Evolutionary conservation across 331 rosid genomes (phyloP).

Genomic region (Saraca asoca): DNA sequence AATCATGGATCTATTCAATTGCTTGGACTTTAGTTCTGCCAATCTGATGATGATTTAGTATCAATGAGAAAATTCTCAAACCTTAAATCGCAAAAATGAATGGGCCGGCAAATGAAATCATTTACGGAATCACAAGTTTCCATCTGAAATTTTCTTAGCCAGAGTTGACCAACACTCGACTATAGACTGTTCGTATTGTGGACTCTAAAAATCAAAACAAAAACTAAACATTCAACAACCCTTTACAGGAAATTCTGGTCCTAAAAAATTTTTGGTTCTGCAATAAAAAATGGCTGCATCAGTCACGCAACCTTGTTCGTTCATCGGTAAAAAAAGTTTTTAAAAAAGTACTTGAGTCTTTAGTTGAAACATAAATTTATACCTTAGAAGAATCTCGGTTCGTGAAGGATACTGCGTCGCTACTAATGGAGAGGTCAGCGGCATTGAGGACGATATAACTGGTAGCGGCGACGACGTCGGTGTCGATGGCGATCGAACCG

Average conservation of each 20-base stretch:
- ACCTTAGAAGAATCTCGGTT: conserved; percentile 55
- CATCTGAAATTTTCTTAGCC: background rate
- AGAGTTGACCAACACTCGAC: too few species aligned
- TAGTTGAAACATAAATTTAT: background rate
- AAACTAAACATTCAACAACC: background rate
- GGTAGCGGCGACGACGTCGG: conserved; percentile 65
- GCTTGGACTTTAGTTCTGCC: too few species aligned
- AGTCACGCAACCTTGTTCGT: background rate
- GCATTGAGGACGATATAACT: conserved; percentile 75
- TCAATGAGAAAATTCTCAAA: too few species aligned
- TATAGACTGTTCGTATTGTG: too few species aligned
- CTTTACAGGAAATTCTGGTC: background rate
- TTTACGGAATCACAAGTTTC: too few species aligned
- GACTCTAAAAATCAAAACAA: background rate
- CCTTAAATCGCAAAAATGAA: too few species aligned
- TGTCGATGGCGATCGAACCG: conserved; percentile 62
- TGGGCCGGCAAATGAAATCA: too few species aligned
- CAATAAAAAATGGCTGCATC: background rate
- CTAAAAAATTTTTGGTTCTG: too few species aligned
- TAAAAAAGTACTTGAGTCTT: background rate
- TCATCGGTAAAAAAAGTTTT: too few species aligned
- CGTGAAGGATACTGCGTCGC: conserved; percentile 46
- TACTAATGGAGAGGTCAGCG: conserved; percentile 53
- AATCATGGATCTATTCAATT: too few species aligned
- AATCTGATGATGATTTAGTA: too few species aligned